Percentiles rank a stretch among this genome's conserved stretches.
These are phyloP conservation scores for Xenoacremonium recifei DNA, from an alignment of 2,329 filamentous ascomycete genomes.

Conservation along the genomic window DNA sequence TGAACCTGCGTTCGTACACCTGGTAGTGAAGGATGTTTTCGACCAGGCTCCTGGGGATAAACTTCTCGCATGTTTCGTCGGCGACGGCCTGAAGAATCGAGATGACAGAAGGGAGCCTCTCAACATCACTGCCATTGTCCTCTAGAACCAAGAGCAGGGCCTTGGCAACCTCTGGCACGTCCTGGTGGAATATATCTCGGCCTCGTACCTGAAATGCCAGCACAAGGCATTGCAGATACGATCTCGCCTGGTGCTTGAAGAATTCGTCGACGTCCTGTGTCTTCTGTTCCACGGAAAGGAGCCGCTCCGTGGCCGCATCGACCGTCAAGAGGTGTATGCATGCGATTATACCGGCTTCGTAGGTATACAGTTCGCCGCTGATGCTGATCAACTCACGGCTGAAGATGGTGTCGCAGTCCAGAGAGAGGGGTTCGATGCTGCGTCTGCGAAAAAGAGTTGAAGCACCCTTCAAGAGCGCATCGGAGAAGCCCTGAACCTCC, in stretches of 20 bases:
- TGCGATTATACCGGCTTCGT: conserved; percentile 9
- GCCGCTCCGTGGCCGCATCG: conserved; percentile 2
- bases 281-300: conserved; percentile 3
- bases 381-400: conserved; percentile 4
- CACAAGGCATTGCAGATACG: conserved; percentile 12
- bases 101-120: conserved; percentile 4
- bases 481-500: conserved; percentile 7
- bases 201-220: conserved; percentile 3
- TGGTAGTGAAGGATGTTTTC: conserved; percentile 4
- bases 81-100: conserved; percentile 5
- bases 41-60: conserved; percentile 6
- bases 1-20: conserved; percentile 6
- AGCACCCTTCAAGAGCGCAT: conserved; percentile 3
- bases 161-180: not conserved
- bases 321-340: conserved; percentile 10
- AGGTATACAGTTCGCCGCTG: conserved; percentile 4
- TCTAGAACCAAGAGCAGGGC: conserved; percentile 8
- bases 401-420: conserved; percentile 8
- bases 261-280: conserved; percentile 2
- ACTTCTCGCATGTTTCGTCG: conserved; percentile 7
- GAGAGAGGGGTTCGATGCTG: conserved; percentile 3
- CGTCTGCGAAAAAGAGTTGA: not conserved
- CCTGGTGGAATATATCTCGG: conserved; percentile 1
- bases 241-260: conserved; percentile 6
- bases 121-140: not conserved